These are phyloP conservation scores for Myriangium duriaei DNA, from an alignment of 2,329 filamentous ascomycete genomes.

Conservation along the genomic window DNA sequence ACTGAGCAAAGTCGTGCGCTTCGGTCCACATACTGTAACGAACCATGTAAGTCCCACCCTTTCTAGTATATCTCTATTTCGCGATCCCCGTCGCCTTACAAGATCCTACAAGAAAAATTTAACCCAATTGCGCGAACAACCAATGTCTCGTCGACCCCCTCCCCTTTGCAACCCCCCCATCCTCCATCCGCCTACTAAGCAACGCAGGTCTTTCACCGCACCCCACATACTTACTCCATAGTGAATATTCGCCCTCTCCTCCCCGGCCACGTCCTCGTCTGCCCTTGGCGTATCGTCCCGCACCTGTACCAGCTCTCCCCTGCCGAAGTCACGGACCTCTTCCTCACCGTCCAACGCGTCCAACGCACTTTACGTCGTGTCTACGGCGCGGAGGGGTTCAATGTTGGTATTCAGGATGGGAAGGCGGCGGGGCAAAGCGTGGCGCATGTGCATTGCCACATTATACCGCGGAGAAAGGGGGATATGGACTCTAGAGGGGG, in stretches of 20 bases:
- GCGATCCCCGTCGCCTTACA: no score
- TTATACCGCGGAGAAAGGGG: slow-evolving; percentile 59
- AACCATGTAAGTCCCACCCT: background rate
- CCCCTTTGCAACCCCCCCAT: slow-evolving; percentile 4
- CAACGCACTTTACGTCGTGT: slow-evolving; percentile 59
- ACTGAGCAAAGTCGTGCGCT: no score
- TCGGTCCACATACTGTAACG: background rate
- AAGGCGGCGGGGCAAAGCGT: slow-evolving; percentile 85
- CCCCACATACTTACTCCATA: slow-evolving; percentile 68
- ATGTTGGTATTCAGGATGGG: slow-evolving; percentile 92
- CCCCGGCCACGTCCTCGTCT: slow-evolving; percentile 86
- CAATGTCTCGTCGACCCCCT: background rate
- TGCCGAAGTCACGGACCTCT: slow-evolving; percentile 70
- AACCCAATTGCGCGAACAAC: no score
- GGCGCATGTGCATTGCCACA: slow-evolving; percentile 82
- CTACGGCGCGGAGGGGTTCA: slow-evolving; percentile 61
- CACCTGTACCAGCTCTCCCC: slow-evolving; percentile 63
- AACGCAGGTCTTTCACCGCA: slow-evolving; percentile 73
- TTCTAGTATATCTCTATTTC: no score
- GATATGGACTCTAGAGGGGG: slow-evolving; percentile 46
- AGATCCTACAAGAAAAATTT: no score
- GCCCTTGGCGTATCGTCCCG: slow-evolving; percentile 51
- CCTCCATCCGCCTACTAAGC: slow-evolving; percentile 4
- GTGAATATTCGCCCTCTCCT: slow-evolving; percentile 94
- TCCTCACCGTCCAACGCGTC: slow-evolving; percentile 64